Evolutionary conservation across 192 early-diverging fungal species (phyloP).

Genomic region (Allomyces javanicus): DNA sequence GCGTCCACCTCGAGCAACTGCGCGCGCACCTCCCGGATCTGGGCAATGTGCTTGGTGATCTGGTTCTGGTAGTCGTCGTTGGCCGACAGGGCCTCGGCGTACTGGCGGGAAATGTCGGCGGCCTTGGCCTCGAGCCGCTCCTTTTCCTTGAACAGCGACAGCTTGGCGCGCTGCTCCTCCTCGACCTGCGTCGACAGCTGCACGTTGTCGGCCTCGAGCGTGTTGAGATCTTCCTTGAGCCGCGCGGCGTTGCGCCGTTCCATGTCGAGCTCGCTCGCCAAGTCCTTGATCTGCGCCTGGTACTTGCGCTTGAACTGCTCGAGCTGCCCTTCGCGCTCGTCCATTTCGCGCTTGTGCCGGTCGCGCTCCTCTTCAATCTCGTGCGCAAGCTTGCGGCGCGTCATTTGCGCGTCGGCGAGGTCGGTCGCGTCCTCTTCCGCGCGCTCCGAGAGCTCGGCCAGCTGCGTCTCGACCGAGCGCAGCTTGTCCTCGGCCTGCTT

Average conservation of each 20-base stretch:
- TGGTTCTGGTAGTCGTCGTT: conserved; percentile 45
- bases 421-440: conserved; percentile 54
- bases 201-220: conserved; percentile 49
- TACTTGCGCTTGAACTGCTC: conserved; percentile 62
- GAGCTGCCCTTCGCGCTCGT: conserved; percentile 47
- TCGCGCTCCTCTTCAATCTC: conserved; percentile 50
- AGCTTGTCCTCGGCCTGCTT: conserved; percentile 41
- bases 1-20: conserved; percentile 49
- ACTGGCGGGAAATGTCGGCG: conserved; percentile 43
- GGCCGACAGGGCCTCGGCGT: conserved; percentile 33
- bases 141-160: conserved; percentile 57
- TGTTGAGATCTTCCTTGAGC: conserved; percentile 28
- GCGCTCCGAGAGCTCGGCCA: conserved; percentile 50
- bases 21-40: conserved; percentile 36
- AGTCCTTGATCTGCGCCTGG: conserved; percentile 62
- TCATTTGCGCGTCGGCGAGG: conserved; percentile 43
- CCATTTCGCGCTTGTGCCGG: conserved; percentile 50
- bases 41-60: conserved; percentile 22
- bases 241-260: conserved; percentile 20
- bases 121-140: conserved; percentile 51
- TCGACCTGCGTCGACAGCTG: conserved; percentile 49
- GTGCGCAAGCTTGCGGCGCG: conserved; percentile 54
- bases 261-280: conserved; percentile 57
- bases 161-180: conserved; percentile 40
- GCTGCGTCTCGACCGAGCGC: conserved; percentile 41